A percentile compares a stretch with the other conserved stretches of the same genome.
Evolutionary conservation across 2,329 filamentous ascomycete species (phyloP).

Genomic region (Alternaria sp.): DNA sequence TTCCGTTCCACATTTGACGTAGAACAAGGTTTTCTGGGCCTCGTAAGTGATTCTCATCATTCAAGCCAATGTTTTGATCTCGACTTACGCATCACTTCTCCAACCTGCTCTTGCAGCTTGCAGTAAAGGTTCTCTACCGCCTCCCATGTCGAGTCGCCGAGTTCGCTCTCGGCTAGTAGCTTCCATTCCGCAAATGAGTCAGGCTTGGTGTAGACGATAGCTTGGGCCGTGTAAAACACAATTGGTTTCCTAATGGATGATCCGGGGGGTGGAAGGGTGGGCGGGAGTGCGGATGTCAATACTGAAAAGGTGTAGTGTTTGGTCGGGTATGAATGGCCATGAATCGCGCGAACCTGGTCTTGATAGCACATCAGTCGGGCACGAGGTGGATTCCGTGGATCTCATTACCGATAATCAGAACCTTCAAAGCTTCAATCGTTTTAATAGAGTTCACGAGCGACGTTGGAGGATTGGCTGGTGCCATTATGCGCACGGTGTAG

Average conservation of each 20-base stretch:
- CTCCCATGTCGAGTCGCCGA: fast-evolving
- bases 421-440: too few relatives aligned
- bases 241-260: too few relatives aligned
- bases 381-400: fast-evolving
- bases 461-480: too few relatives aligned
- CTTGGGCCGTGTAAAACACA: neutral
- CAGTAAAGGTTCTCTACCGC: neutral
- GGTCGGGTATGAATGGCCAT: neutral
- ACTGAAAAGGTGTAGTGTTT: too few relatives aligned
- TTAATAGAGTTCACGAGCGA: too few relatives aligned
- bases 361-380: neutral
- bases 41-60: neutral
- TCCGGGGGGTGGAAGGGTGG: neutral
- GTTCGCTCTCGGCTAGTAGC: neutral
- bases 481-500: too few relatives aligned
- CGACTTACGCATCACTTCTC: neutral
- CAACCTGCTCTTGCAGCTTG: neutral
- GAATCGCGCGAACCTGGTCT: neutral
- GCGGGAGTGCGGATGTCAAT: neutral
- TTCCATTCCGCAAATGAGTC: neutral
- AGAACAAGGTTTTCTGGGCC: too few relatives aligned
- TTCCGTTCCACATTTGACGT: too few relatives aligned
- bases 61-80: neutral
- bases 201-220: neutral
- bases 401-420: too few relatives aligned